Base-by-base conservation (phyloP, 495 filamentous ascomycete genomes). In the Penicillium crystallinum region DNA sequence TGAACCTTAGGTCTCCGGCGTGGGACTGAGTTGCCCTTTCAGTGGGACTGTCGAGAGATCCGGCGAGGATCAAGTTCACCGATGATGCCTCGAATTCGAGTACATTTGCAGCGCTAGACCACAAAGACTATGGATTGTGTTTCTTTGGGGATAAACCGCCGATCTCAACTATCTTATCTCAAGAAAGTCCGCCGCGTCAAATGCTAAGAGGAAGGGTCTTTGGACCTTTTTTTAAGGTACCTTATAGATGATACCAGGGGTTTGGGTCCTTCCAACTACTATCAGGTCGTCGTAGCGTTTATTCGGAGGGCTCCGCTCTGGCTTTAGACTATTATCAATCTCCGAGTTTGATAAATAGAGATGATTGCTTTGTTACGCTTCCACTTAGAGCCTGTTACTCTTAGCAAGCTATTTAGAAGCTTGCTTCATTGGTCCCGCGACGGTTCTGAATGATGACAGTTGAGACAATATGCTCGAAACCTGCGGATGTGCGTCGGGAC, bases 391-490 rank as follows among this genome's bases (percentile, higher is more conserved):
- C 12, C 19, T 44, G 12, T n/a, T 15, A 17, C 3, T 17, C 6
- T 1, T 9, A 14, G 9, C 9, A 4, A 29, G 8, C 4, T 8
- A 15, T 15, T 45, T 37, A 29, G 17, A n/a, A 18, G 8, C 22
- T 8, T 38, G 7, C 25, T 29, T 5, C 2, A 29, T 27, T 1
- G 30, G 14, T 5, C n/a, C 23, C 8, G 8, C 7, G 36, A 48
- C 33, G 10, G 29, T 1, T 22, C 10, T 14, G 1, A 4, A 33
- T 22, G 14, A 63, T 63, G 60, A 47, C 50, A 23, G n/a, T 19
- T 6, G 51, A 55, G 8, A 39, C 52, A 12, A 36, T 21, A 22
- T 29, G 36, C n/a, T 36, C 57, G 12, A 63, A 55, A 39, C 53
- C 57, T 0, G 52, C 42, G 33, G 52, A 56, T 14, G 52, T 53